Evolutionary conservation across 257 asterid genomes (phyloP).

Genomic region (Solanum chmielewskii): DNA sequence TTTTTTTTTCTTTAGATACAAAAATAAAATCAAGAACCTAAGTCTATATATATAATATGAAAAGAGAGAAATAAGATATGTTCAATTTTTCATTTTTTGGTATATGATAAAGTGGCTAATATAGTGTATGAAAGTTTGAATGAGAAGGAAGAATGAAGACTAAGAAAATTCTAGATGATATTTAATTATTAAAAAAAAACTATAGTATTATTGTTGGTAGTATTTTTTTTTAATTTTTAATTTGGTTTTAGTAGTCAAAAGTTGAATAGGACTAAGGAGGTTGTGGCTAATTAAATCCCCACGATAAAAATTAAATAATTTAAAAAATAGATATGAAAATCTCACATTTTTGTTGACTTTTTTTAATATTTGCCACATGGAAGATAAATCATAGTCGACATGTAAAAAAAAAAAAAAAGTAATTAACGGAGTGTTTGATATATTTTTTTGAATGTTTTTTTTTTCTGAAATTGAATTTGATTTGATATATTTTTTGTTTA

Average conservation of each 20-base stretch:
- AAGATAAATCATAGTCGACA: not conserved
- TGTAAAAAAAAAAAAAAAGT: too few relatives aligned
- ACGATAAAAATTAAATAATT: not conserved
- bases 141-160: not conserved
- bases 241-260: not conserved
- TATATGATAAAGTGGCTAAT: slow-evolving; percentile 28
- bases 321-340: not conserved
- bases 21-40: not conserved
- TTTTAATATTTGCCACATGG: not conserved
- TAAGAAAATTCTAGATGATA: not conserved
- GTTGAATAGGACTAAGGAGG: not conserved
- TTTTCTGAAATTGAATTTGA: not conserved
- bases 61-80: not conserved
- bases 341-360: not conserved
- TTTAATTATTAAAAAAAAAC: too few relatives aligned
- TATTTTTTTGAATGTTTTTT: not conserved
- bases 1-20: not conserved
- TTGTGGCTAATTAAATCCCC: not conserved
- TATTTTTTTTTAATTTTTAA: not conserved
- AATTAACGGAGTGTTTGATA: not conserved
- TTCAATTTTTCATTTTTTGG: not conserved
- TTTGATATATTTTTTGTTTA: too few relatives aligned
- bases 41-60: not conserved
- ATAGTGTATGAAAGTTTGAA: slow-evolving; percentile 8
- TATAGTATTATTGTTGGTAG: not conserved